These are phyloP conservation scores for Pestalotiopsis fici DNA, from an alignment of 2,329 filamentous ascomycete genomes.

Conservation along the genomic window DNA sequence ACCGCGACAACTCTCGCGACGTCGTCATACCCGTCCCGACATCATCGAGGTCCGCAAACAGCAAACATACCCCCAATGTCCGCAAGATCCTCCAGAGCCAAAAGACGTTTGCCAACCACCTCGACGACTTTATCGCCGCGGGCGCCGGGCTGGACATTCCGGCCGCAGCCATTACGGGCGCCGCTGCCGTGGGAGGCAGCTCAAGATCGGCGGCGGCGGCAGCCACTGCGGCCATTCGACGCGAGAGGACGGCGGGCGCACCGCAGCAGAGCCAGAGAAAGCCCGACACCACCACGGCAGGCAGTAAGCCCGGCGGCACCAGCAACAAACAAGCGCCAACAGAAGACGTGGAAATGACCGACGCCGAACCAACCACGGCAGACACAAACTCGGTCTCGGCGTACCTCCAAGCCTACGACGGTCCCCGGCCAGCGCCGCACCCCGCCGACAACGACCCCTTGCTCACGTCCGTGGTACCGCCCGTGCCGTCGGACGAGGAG, in stretches of 20 bases:
- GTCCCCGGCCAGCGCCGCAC: slow-evolving; percentile 37
- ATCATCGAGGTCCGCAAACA: slow-evolving; percentile 47
- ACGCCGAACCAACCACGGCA: slow-evolving; percentile 31
- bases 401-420: slow-evolving; percentile 3
- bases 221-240: slow-evolving; percentile 13
- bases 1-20: slow-evolving; percentile 76
- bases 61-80: slow-evolving; percentile 66
- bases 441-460: slow-evolving; percentile 58
- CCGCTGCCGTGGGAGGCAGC: slow-evolving; percentile 14
- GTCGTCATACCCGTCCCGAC: slow-evolving; percentile 69
- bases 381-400: slow-evolving; percentile 11
- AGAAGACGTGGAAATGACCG: slow-evolving; percentile 41
- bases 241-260: not conserved
- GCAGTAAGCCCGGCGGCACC: not conserved
- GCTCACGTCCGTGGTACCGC: slow-evolving; percentile 58
- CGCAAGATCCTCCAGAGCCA: slow-evolving; percentile 78
- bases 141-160: slow-evolving; percentile 35
- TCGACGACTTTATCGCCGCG: slow-evolving; percentile 76
- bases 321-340: slow-evolving; percentile 7
- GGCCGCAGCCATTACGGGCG: slow-evolving; percentile 19
- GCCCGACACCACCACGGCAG: slow-evolving; percentile 1
- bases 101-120: slow-evolving; percentile 81
- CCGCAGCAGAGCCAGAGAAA: slow-evolving; percentile 7
- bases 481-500: slow-evolving; percentile 59
- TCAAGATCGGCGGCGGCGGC: slow-evolving; percentile 17